phyloP scores from a whole-genome alignment of 176 grass and related monocot genomes.

The Cymbopogon citratus region DNA sequence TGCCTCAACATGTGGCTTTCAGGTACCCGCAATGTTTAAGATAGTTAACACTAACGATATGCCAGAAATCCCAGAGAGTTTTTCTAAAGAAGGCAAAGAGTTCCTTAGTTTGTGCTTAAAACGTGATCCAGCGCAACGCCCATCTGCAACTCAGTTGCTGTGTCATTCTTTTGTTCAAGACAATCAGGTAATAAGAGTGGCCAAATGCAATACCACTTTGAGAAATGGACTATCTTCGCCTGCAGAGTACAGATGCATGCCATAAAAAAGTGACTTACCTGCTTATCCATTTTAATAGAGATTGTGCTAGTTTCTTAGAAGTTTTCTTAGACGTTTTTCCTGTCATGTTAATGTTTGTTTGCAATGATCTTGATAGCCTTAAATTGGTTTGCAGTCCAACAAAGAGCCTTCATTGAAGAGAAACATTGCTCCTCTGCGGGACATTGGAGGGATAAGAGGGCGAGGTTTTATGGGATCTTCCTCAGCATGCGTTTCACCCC shows the following conservation, averaged over 20 bases:
- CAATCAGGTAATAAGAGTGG: slow-evolving; percentile 34
- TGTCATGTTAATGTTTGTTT: neutral
- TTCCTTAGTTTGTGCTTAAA: slow-evolving; percentile 78
- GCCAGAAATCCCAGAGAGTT: slow-evolving; percentile 77
- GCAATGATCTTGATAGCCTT: neutral
- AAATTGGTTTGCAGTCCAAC: slow-evolving; percentile 36
- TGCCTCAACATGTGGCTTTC: slow-evolving; percentile 6
- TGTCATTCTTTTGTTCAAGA: slow-evolving; percentile 90
- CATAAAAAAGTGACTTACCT: slow-evolving; percentile 10
- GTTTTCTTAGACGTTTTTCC: no score
- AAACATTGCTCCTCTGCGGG: slow-evolving; percentile 50
- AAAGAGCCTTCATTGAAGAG: slow-evolving; percentile 44
- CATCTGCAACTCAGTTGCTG: slow-evolving; percentile 61
- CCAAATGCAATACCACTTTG: slow-evolving; percentile 28
- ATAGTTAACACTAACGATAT: slow-evolving; percentile 87
- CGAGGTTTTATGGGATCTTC: slow-evolving; percentile 41
- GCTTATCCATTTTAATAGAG: neutral
- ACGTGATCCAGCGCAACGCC: slow-evolving; percentile 64
- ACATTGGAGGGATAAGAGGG: slow-evolving; percentile 37
- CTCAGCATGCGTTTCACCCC: slow-evolving; percentile 46
- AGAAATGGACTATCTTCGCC: slow-evolving; percentile 36
- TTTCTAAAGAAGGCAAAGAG: slow-evolving; percentile 70
- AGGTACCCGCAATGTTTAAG: slow-evolving; percentile 99
- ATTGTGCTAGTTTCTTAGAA: neutral
- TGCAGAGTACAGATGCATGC: slow-evolving; percentile 16